These are phyloP conservation scores for Colletotrichum noveboracense DNA, from an alignment of 2,329 filamentous ascomycete species.

Conservation along the genomic window DNA sequence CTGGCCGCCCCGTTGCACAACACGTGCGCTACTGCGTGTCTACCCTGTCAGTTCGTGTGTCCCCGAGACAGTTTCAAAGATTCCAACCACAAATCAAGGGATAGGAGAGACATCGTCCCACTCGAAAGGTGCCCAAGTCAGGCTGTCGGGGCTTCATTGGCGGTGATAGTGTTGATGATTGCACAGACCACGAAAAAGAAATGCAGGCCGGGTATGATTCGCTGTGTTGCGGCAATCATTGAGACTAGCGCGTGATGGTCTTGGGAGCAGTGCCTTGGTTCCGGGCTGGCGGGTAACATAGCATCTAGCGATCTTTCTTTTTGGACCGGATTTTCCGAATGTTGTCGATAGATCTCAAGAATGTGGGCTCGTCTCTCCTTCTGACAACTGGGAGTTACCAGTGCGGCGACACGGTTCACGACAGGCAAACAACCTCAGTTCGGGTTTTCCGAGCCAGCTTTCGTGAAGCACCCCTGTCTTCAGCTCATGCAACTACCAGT, in stretches of 20 bases:
- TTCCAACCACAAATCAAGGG: neutral
- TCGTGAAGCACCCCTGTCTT: neutral
- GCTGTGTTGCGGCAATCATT: neutral
- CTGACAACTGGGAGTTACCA: neutral
- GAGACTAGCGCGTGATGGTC: neutral
- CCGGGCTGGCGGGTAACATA: neutral
- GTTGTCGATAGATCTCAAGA: neutral
- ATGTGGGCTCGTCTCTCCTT: neutral
- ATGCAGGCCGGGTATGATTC: neutral
- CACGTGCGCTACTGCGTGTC: slow-evolving; percentile 1
- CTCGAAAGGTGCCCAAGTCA: neutral
- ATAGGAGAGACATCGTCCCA: neutral
- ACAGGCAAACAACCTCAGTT: neutral
- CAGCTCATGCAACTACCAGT: neutral
- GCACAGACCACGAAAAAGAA: neutral
- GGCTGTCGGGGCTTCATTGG: neutral
- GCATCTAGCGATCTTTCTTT: neutral
- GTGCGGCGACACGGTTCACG: neutral
- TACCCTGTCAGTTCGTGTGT: neutral
- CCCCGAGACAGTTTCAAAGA: neutral
- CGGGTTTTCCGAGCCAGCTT: neutral
- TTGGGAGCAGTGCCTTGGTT: neutral
- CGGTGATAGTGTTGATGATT: neutral
- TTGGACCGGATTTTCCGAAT: neutral
- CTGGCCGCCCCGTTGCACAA: neutral